Base-by-base conservation (phyloP, 805 yeast species). In the Zygosaccharomyces siamensis region DNA sequence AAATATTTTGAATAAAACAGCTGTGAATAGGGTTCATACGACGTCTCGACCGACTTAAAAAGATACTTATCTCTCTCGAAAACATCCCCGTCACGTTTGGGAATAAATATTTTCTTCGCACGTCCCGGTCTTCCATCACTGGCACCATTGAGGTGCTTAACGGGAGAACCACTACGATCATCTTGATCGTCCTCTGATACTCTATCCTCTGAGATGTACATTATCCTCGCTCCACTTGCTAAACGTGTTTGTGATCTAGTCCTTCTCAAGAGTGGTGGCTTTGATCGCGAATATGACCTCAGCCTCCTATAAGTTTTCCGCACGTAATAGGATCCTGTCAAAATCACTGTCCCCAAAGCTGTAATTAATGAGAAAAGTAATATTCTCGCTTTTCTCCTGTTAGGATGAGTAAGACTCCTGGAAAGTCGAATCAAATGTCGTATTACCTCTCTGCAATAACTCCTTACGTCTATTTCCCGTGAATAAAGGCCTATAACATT, bases 1-100 rank as follows among this genome's bases (percentile, higher is more conserved):
- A 87, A 66, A 58, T 89, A 87, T 57, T 77, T 77, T 23, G 88
- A 82, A 60, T 82, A 78, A 55, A 73, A 70, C 16, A 72, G 43
- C 40, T 64, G 63, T 5, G 64, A 60, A 18, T 49, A 43, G 20
- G 54, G 55, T n/a, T 46, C 53, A 21, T 51, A 57, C 18, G 58
- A 59, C 18, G 50, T 23, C 39, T 62, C 68, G 27, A 61, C 57
- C 35, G 57, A 54, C 47, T 64, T 66, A 49, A 64, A 66, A 16
- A 62, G 48, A 36, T 57, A 64, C 48, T 61, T 63, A 50, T 66
- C 68, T 49, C 64, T 68, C 43, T 66, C 70, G 44, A 53, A 58
- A 12, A 56, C 33, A 51, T 66, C 70, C 43, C 61, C 57, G 45
- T 63, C 60, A 38, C 56, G 63, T 26, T 65, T 62, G 23, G 62